phyloP scores from a whole-genome alignment of 2,329 filamentous ascomycete genomes.

The Calonectria multiphialidica region DNA sequence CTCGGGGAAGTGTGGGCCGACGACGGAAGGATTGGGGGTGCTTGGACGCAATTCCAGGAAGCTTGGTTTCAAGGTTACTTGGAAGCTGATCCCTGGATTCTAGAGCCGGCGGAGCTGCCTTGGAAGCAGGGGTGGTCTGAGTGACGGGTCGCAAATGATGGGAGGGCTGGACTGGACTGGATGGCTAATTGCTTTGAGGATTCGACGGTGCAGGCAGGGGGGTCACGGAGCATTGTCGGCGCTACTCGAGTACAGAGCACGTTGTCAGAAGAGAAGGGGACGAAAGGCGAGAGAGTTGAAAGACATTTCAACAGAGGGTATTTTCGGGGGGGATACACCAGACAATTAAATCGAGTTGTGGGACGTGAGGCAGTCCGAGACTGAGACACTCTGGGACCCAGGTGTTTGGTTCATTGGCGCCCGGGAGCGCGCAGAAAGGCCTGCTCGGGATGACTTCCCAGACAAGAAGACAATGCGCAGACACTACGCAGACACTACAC shows the following conservation, averaged over 20 bases:
- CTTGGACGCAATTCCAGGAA: neutral
- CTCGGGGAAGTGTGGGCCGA: constrained; percentile 18
- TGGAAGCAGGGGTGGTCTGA: constrained; percentile 9
- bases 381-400: neutral
- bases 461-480: neutral
- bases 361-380: neutral
- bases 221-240: constrained; percentile 28
- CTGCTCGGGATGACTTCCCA: neutral
- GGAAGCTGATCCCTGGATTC: constrained; percentile 8
- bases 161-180: neutral
- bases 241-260: constrained; percentile 21
- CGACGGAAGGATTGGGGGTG: neutral
- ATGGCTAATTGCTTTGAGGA: neutral
- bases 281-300: neutral
- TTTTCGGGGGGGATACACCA: neutral
- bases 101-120: constrained; percentile 5
- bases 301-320: neutral
- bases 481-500: too few relatives aligned
- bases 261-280: neutral
- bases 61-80: constrained; percentile 23
- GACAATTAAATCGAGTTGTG: neutral
- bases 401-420: neutral
- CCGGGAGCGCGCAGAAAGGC: neutral
- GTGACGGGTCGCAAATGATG: constrained; percentile 17
- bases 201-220: constrained; percentile 13